phyloP scores from a whole-genome alignment of 176 grass and related monocot species.

The Luzula sylvatica region DNA sequence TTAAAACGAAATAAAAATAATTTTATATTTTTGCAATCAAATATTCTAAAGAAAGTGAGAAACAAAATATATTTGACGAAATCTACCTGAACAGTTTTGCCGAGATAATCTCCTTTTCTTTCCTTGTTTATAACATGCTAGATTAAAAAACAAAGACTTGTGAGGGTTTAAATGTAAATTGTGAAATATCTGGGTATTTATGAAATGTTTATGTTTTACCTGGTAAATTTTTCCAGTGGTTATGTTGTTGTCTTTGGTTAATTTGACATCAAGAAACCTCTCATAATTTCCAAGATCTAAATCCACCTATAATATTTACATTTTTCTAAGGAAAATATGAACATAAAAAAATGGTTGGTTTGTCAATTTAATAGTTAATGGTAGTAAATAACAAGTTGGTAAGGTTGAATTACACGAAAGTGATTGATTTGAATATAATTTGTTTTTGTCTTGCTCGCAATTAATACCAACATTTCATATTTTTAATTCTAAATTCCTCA shows the following conservation, averaged over 20 bases:
- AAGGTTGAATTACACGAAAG: too few relatives aligned
- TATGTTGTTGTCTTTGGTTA: conserved; percentile 42
- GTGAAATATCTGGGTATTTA: background rate
- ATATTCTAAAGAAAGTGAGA: background rate
- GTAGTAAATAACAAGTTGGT: too few relatives aligned
- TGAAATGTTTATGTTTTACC: conserved; percentile 14
- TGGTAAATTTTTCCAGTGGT: conserved; percentile 47
- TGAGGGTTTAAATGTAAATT: conserved; percentile 1
- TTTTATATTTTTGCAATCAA: background rate
- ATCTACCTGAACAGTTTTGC: conserved; percentile 43
- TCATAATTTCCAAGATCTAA: conserved; percentile 50
- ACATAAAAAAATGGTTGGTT: background rate
- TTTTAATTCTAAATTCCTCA: too few relatives aligned
- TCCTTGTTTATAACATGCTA: conserved; percentile 41
- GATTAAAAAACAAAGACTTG: conserved; percentile 7
- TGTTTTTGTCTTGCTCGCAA: too few relatives aligned
- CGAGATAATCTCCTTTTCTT: conserved; percentile 45
- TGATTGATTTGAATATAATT: too few relatives aligned
- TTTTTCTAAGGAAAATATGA: conserved; percentile 1
- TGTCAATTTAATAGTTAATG: too few relatives aligned
- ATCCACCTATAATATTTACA: conserved; percentile 25
- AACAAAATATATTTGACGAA: background rate
- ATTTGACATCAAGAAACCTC: conserved; percentile 38
- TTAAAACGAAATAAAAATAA: conserved; percentile 8
- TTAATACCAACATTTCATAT: too few relatives aligned